Conservation (phyloP, 495 filamentous ascomycete genomes). For the Neurospora sp. region DNA sequence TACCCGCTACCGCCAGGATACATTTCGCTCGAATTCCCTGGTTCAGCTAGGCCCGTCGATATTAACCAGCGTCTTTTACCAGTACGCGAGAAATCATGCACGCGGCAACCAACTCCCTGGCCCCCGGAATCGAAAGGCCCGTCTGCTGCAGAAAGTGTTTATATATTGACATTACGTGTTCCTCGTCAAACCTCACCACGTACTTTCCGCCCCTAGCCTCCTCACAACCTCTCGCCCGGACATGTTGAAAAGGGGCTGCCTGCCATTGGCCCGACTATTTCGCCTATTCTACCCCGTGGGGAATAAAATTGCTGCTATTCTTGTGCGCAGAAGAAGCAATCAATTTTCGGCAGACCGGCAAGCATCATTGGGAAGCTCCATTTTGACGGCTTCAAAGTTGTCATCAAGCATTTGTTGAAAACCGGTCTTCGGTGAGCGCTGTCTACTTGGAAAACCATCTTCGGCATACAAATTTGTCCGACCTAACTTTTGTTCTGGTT, state of each 20-base stretch:
- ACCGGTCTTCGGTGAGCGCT: background rate
- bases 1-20: background rate
- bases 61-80: slow-evolving; percentile 24
- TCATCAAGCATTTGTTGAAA: background rate
- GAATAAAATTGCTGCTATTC: slow-evolving; percentile 17
- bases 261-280: slow-evolving; percentile 13
- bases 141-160: slow-evolving; percentile 9
- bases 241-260: slow-evolving; percentile 7
- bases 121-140: background rate
- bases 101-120: too few species aligned
- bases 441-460: background rate
- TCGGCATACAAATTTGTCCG: background rate
- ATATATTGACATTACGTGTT: slow-evolving; percentile 29
- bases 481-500: background rate
- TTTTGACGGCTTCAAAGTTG: background rate
- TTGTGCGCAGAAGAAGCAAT: slow-evolving; percentile 15
- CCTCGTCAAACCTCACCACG: slow-evolving; percentile 7
- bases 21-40: slow-evolving; percentile 14
- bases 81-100: too few species aligned
- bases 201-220: slow-evolving; percentile 7
- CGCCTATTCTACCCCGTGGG: slow-evolving; percentile 13
- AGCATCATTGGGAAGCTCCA: background rate
- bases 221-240: slow-evolving; percentile 7
- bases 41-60: slow-evolving; percentile 9
- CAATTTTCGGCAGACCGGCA: slow-evolving; percentile 15